A percentile compares a stretch with the other conserved stretches of the same genome.
Conservation (phyloP, 2,329 filamentous ascomycete species). For the Didymosphaeria variabile region DNA sequence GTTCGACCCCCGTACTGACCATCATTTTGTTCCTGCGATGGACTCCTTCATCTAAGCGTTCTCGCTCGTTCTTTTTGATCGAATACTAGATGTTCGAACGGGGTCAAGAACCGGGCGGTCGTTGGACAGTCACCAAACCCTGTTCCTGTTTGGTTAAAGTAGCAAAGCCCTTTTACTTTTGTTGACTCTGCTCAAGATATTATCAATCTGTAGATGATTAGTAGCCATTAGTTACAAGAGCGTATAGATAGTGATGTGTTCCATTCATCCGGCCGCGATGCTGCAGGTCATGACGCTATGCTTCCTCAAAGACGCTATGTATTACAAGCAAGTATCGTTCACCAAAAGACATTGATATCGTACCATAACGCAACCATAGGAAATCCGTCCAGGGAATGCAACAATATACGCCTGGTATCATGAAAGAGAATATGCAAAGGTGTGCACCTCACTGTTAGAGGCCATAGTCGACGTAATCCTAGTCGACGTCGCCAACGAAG, state of each 20-base stretch:
- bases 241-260: no score
- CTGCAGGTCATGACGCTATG: not conserved
- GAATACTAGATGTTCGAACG: no score
- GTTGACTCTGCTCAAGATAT: no score
- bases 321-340: constrained; percentile 5
- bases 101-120: no score
- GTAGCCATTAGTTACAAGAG: no score
- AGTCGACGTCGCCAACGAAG: not conserved
- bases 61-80: not conserved
- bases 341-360: not conserved
- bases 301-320: not conserved
- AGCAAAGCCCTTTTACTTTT: no score
- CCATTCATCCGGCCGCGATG: not conserved
- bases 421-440: constrained; percentile 8
- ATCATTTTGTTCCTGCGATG: not conserved
- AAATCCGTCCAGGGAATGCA: not conserved
- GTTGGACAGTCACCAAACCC: no score
- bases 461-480: not conserved
- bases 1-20: constrained; percentile 16
- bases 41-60: no score
- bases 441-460: not conserved
- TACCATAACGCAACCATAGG: not conserved
- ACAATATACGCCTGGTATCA: constrained; percentile 9
- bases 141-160: no score
- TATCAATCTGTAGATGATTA: no score